These are phyloP conservation scores for Aspergillus affinis DNA, from an alignment of 495 filamentous ascomycete species.

Conservation along the genomic window DNA sequence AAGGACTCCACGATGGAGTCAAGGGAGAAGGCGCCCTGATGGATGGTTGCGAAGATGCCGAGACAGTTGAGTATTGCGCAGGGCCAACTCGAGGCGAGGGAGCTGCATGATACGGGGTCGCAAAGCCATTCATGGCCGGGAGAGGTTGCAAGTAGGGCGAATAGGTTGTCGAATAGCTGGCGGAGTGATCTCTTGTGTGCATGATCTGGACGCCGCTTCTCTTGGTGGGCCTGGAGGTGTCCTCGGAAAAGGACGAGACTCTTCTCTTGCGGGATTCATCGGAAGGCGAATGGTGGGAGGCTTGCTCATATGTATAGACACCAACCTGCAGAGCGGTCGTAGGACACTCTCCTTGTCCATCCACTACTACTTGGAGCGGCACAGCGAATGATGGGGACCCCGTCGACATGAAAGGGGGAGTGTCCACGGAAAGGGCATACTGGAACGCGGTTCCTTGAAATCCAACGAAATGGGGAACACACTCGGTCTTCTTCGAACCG, in stretches of 20 bases:
- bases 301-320: constrained; percentile 70
- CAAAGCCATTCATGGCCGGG: constrained; percentile 35
- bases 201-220: constrained; percentile 42
- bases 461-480: constrained; percentile 60
- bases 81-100: constrained; percentile 31
- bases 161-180: constrained; percentile 44
- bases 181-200: constrained; percentile 36
- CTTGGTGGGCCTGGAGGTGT: constrained; percentile 44
- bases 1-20: constrained; percentile 47
- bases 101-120: constrained; percentile 28
- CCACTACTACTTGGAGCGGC: constrained; percentile 70
- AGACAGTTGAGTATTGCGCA: constrained; percentile 32
- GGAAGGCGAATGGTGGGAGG: constrained; percentile 32
- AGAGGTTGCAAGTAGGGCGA: constrained; percentile 46
- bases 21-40: constrained; percentile 45
- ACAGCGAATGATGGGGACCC: constrained; percentile 65
- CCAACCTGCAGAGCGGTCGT: constrained; percentile 68
- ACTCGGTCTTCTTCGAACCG: constrained; percentile 65
- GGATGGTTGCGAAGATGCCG: constrained; percentile 33
- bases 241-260: constrained; percentile 47
- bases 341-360: constrained; percentile 61
- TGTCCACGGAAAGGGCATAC: constrained; percentile 72
- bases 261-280: constrained; percentile 53
- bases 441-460: constrained; percentile 58
- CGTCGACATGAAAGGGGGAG: constrained; percentile 68